Percentiles rank a stretch among this genome's conserved stretches.
These are phyloP conservation scores for Phylloboletellus chloephorus DNA, from an alignment of 1,284 basidiomycete species.

Conservation along the genomic window DNA sequence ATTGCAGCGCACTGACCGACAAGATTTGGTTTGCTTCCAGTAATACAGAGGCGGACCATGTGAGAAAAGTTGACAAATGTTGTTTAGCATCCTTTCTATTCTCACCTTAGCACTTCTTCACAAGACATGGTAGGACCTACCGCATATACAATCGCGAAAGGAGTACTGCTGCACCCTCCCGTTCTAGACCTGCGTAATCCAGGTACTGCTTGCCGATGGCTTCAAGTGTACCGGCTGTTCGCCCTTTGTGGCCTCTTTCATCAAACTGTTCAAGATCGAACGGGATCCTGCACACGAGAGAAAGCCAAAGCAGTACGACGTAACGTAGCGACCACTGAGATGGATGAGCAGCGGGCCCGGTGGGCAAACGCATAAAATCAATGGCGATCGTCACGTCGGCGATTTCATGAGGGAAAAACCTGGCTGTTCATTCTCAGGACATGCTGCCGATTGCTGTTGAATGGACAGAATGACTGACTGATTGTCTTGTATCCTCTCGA, in stretches of 20 bases:
- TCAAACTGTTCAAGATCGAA: conserved; percentile 89
- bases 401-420: conserved; percentile 89
- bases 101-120: conserved; percentile 10
- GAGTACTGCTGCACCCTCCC: conserved; percentile 70
- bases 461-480: conserved; percentile 49
- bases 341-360: conserved; percentile 41
- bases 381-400: conserved; percentile 76
- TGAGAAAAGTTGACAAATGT: conserved; percentile 49
- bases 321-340: conserved; percentile 81
- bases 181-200: conserved; percentile 69
- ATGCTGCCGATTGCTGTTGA: conserved; percentile 1
- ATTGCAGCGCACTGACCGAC: conserved; percentile 37
- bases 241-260: conserved; percentile 42
- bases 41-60: conserved; percentile 39
- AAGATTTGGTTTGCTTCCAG: conserved; percentile 42
- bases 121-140: conserved; percentile 35
- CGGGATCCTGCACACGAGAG: conserved; percentile 89
- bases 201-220: conserved; percentile 57
- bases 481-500: conserved; percentile 91
- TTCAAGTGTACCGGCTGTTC: conserved; percentile 55
- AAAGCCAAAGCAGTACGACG: conserved; percentile 86
- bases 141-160: conserved; percentile 75
- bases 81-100: conserved; percentile 57
- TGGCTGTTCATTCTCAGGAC: conserved; percentile 46
- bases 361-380: conserved; percentile 52